Percentiles rank a stretch among this genome's conserved stretches.
phyloP scores from a whole-genome alignment of 2,329 filamentous ascomycete species.

The Hirsutella thompsonii region DNA sequence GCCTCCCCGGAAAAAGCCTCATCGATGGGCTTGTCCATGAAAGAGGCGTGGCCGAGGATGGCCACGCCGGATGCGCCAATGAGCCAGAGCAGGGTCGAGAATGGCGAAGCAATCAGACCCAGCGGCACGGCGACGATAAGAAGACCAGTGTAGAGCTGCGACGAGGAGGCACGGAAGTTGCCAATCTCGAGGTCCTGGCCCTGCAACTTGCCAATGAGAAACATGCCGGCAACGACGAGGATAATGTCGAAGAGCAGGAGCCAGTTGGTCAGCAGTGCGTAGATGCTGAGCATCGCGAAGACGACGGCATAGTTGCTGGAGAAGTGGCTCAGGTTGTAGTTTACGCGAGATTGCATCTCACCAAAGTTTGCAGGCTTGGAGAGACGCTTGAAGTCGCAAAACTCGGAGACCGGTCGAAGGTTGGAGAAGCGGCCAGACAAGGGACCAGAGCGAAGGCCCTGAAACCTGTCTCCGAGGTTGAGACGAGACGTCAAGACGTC shows the following conservation, averaged over 20 bases:
- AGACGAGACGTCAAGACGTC: constrained; percentile 84
- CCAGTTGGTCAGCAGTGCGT: constrained; percentile 81
- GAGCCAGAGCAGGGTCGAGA: constrained; percentile 82
- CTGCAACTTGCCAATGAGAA: constrained; percentile 78
- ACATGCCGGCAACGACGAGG: constrained; percentile 76
- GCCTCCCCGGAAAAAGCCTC: constrained; percentile 99
- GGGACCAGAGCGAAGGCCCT: constrained; percentile 67
- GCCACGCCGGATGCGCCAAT: constrained; percentile 89
- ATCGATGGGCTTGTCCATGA: constrained; percentile 99
- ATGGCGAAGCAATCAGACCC: constrained; percentile 71
- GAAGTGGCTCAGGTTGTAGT: constrained; percentile 96
- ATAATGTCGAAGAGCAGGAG: constrained; percentile 84
- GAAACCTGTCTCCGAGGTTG: constrained; percentile 75
- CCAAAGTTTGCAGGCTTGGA: constrained; percentile 88
- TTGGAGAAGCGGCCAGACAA: constrained; percentile 80
- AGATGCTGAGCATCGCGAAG: constrained; percentile 91
- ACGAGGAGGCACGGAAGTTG: constrained; percentile 68
- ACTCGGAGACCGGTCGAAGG: constrained; percentile 80
- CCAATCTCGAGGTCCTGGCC: constrained; percentile 83
- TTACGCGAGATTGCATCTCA: constrained; percentile 83
- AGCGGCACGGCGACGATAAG: constrained; percentile 74
- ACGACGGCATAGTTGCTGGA: constrained; percentile 96
- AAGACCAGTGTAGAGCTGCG: constrained; percentile 86
- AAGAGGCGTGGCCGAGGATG: constrained; percentile 85
- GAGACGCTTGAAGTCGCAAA: constrained; percentile 88